Conservation (phyloP, 768 basidiomycete species). For the Calocera cornea region DNA sequence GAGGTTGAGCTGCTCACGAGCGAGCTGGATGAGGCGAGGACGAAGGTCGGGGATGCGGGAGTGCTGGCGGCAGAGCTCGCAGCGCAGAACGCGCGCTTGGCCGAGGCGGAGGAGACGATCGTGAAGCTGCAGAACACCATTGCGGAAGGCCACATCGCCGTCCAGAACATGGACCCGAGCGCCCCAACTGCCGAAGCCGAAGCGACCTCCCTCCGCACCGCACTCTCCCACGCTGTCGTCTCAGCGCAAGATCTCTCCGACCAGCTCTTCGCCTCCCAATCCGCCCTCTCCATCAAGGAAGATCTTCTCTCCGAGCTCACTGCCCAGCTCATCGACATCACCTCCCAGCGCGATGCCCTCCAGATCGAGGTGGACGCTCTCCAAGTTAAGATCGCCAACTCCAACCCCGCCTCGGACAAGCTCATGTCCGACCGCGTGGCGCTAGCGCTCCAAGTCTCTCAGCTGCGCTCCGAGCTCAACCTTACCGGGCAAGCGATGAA, state of each 20-base stretch:
- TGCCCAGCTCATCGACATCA: not conserved
- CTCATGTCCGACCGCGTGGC: not conserved
- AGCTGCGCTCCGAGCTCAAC: not conserved
- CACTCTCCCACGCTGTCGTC: not conserved
- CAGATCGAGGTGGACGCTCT: not conserved
- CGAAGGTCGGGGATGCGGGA: not conserved
- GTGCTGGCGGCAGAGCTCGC: not conserved
- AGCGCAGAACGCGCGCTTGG: not conserved
- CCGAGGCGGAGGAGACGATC: not conserved
- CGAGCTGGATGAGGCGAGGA: not conserved
- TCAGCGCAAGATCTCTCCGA: not conserved
- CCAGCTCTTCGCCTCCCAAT: not conserved
- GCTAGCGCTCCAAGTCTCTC: not conserved
- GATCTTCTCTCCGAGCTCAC: not conserved
- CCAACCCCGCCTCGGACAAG: not conserved
- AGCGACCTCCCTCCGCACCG: not conserved
- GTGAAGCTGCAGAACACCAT: not conserved
- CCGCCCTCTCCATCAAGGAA: not conserved
- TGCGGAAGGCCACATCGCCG: not conserved
- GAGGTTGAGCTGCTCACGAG: not conserved
- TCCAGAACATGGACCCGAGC: not conserved
- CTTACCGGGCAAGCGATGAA: not conserved
- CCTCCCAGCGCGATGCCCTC: not conserved
- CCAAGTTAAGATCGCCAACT: not conserved
- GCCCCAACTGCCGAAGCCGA: not conserved